Evolutionary conservation across 2,329 filamentous ascomycete species (phyloP).

Genomic region (Colletotrichum horii): DNA sequence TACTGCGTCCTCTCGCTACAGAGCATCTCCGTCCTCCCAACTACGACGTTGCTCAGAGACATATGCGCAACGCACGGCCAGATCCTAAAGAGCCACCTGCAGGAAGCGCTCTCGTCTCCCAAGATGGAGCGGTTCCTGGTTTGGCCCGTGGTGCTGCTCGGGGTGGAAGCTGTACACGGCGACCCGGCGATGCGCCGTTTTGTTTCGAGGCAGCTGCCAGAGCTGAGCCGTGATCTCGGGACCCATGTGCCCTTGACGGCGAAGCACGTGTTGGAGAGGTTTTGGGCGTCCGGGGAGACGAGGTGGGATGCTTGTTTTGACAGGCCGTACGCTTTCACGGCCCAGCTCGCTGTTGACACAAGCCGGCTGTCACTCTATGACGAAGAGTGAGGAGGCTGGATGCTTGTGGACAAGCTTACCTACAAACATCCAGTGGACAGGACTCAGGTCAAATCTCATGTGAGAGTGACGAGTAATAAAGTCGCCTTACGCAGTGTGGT

Average conservation of each 20-base stretch:
- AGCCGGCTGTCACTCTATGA: not conserved
- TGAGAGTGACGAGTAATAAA: too few species aligned
- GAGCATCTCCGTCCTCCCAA: conserved; percentile 32
- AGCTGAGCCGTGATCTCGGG: not conserved
- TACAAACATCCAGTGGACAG: not conserved
- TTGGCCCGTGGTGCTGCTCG: not conserved
- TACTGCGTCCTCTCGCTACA: conserved; percentile 43
- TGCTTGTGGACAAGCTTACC: not conserved
- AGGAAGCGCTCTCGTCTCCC: not conserved
- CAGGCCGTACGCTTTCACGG: conserved; percentile 9
- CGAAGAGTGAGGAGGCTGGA: not conserved
- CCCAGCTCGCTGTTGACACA: conserved; percentile 24
- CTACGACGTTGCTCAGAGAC: not conserved
- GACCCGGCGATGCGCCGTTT: not conserved
- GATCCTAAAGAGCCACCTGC: not conserved
- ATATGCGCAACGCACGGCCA: not conserved
- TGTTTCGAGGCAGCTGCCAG: not conserved
- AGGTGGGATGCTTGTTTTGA: conserved; percentile 10
- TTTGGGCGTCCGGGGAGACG: not conserved
- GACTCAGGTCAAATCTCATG: not conserved
- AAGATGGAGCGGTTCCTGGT: not conserved
- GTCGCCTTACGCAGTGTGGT: not conserved
- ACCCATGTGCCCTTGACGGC: not conserved
- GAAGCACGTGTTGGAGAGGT: not conserved
- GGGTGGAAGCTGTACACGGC: not conserved